Evolutionary conservation across 1,284 basidiomycete genomes (phyloP).

Genomic region (Schizophyllum commune): DNA sequence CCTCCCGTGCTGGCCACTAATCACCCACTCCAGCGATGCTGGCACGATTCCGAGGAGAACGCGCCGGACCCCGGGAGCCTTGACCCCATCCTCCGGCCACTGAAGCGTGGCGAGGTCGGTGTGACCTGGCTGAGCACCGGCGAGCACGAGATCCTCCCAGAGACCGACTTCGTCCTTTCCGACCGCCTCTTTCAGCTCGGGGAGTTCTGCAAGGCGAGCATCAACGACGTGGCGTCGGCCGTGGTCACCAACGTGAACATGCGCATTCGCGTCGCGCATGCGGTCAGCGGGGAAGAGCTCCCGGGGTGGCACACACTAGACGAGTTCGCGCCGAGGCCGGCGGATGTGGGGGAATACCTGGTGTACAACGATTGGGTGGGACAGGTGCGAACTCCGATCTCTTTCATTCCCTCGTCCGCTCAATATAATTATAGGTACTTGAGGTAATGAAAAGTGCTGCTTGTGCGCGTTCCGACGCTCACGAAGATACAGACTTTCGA

Average conservation of each 20-base stretch:
- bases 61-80: slow-evolving; percentile 31
- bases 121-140: not conserved
- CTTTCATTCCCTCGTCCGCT: slow-evolving; percentile 2
- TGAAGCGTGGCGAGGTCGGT: slow-evolving; percentile 75
- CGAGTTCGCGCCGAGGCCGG: slow-evolving; percentile 50
- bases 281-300: slow-evolving; percentile 56
- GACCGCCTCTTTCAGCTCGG: slow-evolving; percentile 78
- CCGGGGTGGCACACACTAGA: slow-evolving; percentile 57
- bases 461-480: slow-evolving; percentile 6
- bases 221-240: slow-evolving; percentile 71
- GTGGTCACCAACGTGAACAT: slow-evolving; percentile 61
- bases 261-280: slow-evolving; percentile 66
- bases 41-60: slow-evolving; percentile 73
- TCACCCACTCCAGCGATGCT: slow-evolving; percentile 50
- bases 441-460: not conserved
- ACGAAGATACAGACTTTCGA: slow-evolving; percentile 55
- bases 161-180: slow-evolving; percentile 63
- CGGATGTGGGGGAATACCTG: slow-evolving; percentile 79
- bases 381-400: slow-evolving; percentile 44
- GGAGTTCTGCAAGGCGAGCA: slow-evolving; percentile 77
- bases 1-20: not conserved
- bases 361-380: slow-evolving; percentile 84
- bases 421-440: not conserved
- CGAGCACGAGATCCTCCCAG: slow-evolving; percentile 63
- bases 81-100: slow-evolving; percentile 71